These are phyloP conservation scores for Fraxinus albicans DNA, from an alignment of 305 asterid genomes.

Conservation along the genomic window DNA sequence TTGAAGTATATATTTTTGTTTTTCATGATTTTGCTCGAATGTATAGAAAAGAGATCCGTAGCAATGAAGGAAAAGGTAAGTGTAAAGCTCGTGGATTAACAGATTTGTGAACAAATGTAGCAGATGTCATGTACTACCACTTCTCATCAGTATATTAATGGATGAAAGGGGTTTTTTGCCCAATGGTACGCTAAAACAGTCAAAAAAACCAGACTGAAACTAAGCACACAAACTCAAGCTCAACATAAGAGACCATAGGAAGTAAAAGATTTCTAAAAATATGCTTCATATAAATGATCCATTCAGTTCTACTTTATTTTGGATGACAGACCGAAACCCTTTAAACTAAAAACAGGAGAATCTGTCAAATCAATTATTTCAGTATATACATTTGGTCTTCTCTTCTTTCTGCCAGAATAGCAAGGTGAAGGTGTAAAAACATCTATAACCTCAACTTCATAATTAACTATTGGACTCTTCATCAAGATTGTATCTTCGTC, in stretches of 20 bases:
- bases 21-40: not conserved
- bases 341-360: conserved; percentile 52
- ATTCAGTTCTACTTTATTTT: not conserved
- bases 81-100: not conserved
- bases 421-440: conserved; percentile 67
- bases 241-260: not conserved
- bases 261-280: not conserved
- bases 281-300: not conserved
- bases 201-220: not conserved
- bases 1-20: not conserved
- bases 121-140: not conserved
- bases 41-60: not conserved
- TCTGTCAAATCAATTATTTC: conserved; percentile 82
- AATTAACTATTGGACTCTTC: conserved; percentile 16
- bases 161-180: not conserved
- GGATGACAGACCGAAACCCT: not conserved
- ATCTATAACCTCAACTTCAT: conserved; percentile 63
- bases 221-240: not conserved
- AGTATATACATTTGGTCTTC: conserved; percentile 39
- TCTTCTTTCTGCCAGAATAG: conserved; percentile 46
- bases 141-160: too few species aligned
- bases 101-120: not conserved
- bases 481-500: conserved; percentile 18
- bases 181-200: not conserved
- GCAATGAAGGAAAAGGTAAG: not conserved